Evolutionary conservation across 140 eudicot species (phyloP).

Genomic region (Flaveria floridana): DNA sequence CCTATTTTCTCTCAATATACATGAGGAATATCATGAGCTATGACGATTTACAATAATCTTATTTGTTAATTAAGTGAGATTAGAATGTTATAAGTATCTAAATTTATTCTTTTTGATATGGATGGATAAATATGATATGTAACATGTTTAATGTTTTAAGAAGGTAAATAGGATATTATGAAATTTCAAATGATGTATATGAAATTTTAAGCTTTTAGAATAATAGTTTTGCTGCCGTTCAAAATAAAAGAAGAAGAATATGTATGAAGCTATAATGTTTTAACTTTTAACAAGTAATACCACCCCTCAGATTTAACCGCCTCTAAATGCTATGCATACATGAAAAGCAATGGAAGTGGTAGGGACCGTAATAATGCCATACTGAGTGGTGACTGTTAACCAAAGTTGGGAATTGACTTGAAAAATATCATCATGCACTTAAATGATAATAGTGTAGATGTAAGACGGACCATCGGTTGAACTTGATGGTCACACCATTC

Average conservation of each 20-base stretch:
- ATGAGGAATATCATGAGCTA: not conserved
- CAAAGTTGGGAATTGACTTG: not conserved
- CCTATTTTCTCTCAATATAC: no score
- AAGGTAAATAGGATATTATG: not conserved
- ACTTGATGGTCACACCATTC: not conserved
- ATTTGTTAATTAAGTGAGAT: not conserved
- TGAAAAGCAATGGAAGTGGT: not conserved
- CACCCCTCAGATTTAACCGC: not conserved
- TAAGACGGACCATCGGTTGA: not conserved
- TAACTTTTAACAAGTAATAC: not conserved
- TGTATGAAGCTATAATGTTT: not conserved
- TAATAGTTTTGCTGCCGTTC: no score
- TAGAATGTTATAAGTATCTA: not conserved
- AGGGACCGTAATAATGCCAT: not conserved
- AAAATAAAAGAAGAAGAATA: not conserved
- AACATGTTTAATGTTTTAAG: not conserved
- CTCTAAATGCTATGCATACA: not conserved
- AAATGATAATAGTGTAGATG: not conserved
- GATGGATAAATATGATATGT: not conserved
- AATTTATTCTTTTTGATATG: not conserved
- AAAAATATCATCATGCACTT: not conserved
- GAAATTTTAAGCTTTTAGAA: no score
- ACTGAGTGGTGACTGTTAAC: not conserved
- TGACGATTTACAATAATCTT: not conserved
- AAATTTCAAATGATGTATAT: no score